phyloP scores from a whole-genome alignment of 345 rosid species.

The Kernera saxatilis region DNA sequence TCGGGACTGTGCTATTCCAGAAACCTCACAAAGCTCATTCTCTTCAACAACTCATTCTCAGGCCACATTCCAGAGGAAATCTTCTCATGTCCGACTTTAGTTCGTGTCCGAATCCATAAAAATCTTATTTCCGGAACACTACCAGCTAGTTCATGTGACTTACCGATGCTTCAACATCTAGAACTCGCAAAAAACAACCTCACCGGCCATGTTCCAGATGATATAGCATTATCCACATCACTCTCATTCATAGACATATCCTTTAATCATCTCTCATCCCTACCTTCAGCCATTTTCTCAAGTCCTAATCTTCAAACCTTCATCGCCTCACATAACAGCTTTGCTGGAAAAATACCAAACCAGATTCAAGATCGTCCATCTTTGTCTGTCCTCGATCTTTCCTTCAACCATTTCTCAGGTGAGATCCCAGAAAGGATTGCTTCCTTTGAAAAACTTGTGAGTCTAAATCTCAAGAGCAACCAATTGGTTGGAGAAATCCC shows the following conservation, averaged over 20 bases:
- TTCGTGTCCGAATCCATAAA: constrained; percentile 70
- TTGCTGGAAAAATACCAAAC: constrained; percentile 60
- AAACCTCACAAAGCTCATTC: constrained; percentile 75
- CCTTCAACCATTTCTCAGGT: constrained; percentile 68
- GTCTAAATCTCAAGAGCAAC: constrained; percentile 61
- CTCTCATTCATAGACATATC: constrained; percentile 85
- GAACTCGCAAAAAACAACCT: constrained; percentile 79
- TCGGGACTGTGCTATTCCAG: constrained; percentile 50
- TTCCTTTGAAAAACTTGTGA: constrained; percentile 72
- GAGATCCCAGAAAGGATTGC: constrained; percentile 58
- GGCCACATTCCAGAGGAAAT: constrained; percentile 53
- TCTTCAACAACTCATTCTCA: constrained; percentile 69
- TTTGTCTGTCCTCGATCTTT: constrained; percentile 68
- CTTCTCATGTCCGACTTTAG: constrained; percentile 52
- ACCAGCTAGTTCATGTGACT: constrained; percentile 60
- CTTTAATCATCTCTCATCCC: constrained; percentile 54
- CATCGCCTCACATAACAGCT: constrained; percentile 66
- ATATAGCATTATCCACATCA: constrained; percentile 52
- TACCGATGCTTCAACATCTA: constrained; percentile 69
- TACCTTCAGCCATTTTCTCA: constrained; percentile 69
- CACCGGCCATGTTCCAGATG: constrained; percentile 69
- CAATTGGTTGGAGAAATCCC: constrained; percentile 56
- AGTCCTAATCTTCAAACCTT: constrained; percentile 63
- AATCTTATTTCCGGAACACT: constrained; percentile 64
- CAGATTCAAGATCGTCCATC: constrained; percentile 77